phyloP scores from a whole-genome alignment of 139 green algal genomes.

The Tetraselmis chui region DNA sequence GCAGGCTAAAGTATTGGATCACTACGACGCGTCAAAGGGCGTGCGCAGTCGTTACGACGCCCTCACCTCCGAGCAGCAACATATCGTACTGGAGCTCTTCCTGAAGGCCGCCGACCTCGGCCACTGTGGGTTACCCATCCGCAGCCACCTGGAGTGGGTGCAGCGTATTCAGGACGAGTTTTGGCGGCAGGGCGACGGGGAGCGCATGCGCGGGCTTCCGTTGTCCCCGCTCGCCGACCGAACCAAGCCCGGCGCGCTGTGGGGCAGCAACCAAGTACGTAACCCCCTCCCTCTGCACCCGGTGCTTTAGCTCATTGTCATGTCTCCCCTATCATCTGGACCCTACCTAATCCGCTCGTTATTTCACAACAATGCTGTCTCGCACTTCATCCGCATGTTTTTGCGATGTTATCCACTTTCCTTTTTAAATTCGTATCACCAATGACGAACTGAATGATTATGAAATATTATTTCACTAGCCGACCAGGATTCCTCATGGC shows the following conservation, averaged over 20 bases:
- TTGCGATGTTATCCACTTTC: too few relatives aligned
- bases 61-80: not conserved
- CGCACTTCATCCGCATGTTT: too few relatives aligned
- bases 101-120: constrained; percentile 13
- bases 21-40: not conserved
- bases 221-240: not conserved
- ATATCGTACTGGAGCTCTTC: constrained; percentile 3
- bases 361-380: too few relatives aligned
- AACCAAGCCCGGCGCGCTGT: not conserved
- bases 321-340: too few relatives aligned
- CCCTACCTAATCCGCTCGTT: too few relatives aligned
- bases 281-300: too few relatives aligned
- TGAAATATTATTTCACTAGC: too few relatives aligned
- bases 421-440: too few relatives aligned
- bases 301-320: too few relatives aligned
- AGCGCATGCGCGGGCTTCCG: not conserved
- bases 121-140: not conserved
- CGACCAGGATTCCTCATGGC: too few relatives aligned
- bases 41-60: not conserved
- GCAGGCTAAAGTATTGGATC: not conserved
- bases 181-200: constrained; percentile 5
- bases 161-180: constrained; percentile 8
- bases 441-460: too few relatives aligned
- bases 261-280: not conserved
- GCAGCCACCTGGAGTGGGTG: constrained; percentile 1